A percentile compares a stretch with the other conserved stretches of the same genome.
These are phyloP conservation scores for Aaosphaeria pasadenensis DNA, from an alignment of 2,329 filamentous ascomycete species.

Conservation along the genomic window DNA sequence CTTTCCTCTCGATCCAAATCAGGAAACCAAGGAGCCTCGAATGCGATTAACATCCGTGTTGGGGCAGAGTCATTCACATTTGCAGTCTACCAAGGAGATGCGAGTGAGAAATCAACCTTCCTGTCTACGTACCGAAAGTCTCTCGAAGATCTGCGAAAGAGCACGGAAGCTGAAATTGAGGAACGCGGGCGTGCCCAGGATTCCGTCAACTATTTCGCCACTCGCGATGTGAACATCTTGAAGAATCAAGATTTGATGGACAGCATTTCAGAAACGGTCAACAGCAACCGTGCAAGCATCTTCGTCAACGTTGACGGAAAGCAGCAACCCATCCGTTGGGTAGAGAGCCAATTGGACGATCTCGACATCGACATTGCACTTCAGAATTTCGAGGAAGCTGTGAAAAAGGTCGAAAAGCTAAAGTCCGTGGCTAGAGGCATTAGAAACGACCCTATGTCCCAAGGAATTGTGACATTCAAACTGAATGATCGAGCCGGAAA, in stretches of 20 bases:
- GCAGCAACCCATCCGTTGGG: constrained; percentile 93
- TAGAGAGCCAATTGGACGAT: constrained; percentile 92
- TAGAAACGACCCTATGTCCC: constrained; percentile 81
- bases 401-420: constrained; percentile 79
- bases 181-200: constrained; percentile 81
- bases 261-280: constrained; percentile 62
- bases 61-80: constrained; percentile 94
- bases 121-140: constrained; percentile 90
- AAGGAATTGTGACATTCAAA: constrained; percentile 90
- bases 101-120: constrained; percentile 73
- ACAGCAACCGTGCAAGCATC: constrained; percentile 70
- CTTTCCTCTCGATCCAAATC: constrained; percentile 55
- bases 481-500: constrained; percentile 79
- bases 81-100: constrained; percentile 78
- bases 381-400: constrained; percentile 82
- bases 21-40: constrained; percentile 63
- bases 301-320: constrained; percentile 95
- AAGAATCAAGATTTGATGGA: constrained; percentile 80
- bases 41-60: constrained; percentile 87
- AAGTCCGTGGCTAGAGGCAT: constrained; percentile 74
- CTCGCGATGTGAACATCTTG: constrained; percentile 70
- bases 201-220: constrained; percentile 81
- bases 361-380: constrained; percentile 94
- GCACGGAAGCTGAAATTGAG: constrained; percentile 80
- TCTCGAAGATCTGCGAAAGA: constrained; percentile 86